phyloP scores from a whole-genome alignment of 2,329 filamentous ascomycete genomes.

The Arthrobotrys sinensis region DNA sequence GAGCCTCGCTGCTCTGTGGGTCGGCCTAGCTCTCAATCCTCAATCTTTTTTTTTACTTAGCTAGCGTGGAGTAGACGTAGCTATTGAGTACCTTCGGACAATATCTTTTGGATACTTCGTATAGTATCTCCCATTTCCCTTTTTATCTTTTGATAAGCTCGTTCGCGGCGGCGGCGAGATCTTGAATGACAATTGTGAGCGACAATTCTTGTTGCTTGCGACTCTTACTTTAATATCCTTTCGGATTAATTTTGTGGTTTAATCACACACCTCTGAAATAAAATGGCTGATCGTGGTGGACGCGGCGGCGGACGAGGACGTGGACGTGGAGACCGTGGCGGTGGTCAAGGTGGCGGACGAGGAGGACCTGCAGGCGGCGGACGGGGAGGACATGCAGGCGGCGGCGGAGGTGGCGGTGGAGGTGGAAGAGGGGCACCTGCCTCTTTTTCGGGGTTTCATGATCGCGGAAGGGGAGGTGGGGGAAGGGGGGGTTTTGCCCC shows the following conservation, averaged over 20 bases:
- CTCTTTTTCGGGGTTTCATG: conserved; percentile 15
- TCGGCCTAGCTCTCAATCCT: conserved; percentile 4
- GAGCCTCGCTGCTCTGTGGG: conserved; percentile 44
- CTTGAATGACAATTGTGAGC: neutral
- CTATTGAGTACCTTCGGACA: neutral
- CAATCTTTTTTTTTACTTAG: neutral
- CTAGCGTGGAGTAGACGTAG: conserved; percentile 6
- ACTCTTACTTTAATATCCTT: conserved; percentile 16
- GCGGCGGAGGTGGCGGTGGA: conserved; percentile 28
- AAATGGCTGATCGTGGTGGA: conserved; percentile 54
- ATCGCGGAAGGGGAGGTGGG: conserved; percentile 63
- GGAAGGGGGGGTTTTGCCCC: conserved; percentile 62
- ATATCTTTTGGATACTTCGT: neutral
- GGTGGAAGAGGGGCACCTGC: conserved; percentile 8
- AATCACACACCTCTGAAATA: conserved; percentile 52
- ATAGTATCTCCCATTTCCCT: conserved; percentile 5
- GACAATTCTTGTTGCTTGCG: conserved; percentile 27
- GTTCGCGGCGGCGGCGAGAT: neutral
- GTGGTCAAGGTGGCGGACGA: conserved; percentile 11
- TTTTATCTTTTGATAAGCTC: neutral
- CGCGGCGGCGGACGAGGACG: conserved; percentile 32
- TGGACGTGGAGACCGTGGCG: conserved; percentile 23
- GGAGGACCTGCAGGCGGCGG: conserved; percentile 12
- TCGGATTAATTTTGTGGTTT: conserved; percentile 43
- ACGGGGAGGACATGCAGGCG: conserved; percentile 30